Evolutionary conservation across 1,139 yeast species (phyloP).

Genomic region (Protomyces lactucae-debilis): DNA sequence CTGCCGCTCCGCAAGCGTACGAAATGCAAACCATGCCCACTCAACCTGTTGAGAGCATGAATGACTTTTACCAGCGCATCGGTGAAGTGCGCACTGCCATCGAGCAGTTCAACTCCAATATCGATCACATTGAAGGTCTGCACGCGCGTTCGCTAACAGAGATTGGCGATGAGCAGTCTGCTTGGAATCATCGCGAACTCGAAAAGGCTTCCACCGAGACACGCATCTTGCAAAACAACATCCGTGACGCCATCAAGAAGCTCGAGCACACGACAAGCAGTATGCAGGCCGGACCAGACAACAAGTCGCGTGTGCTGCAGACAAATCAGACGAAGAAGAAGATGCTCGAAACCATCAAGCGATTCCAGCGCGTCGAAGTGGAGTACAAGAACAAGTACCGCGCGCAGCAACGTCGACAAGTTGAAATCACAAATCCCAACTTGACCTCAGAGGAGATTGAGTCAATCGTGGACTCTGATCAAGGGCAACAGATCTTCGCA

Average conservation of each 20-base stretch:
- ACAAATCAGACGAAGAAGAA: constrained; percentile 83
- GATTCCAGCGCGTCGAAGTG: constrained; percentile 80
- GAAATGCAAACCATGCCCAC: constrained; percentile 21
- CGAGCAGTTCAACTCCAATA: constrained; percentile 71
- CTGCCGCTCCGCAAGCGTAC: neutral
- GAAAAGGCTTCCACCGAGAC: constrained; percentile 76
- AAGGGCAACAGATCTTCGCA: constrained; percentile 86
- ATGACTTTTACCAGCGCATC: constrained; percentile 45
- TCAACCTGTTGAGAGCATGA: constrained; percentile 7
- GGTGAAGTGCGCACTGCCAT: constrained; percentile 76
- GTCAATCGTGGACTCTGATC: constrained; percentile 77
- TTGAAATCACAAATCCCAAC: constrained; percentile 85
- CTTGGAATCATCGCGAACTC: constrained; percentile 66
- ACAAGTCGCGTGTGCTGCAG: constrained; percentile 79
- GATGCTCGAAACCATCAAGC: constrained; percentile 80
- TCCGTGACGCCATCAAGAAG: constrained; percentile 70
- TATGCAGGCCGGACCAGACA: constrained; percentile 41
- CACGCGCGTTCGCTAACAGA: constrained; percentile 83
- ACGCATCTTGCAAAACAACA: constrained; percentile 64
- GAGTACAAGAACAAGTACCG: constrained; percentile 79
- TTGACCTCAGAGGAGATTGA: constrained; percentile 80
- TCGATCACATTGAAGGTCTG: constrained; percentile 71
- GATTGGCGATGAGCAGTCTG: constrained; percentile 67
- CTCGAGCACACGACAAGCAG: constrained; percentile 65
- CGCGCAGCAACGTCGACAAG: constrained; percentile 88